Evolutionary conservation across 2,329 filamentous ascomycete species (phyloP), one percentile per base, ranked within the genome.

Genomic region (Hypoxylon rubiginosum): DNA sequence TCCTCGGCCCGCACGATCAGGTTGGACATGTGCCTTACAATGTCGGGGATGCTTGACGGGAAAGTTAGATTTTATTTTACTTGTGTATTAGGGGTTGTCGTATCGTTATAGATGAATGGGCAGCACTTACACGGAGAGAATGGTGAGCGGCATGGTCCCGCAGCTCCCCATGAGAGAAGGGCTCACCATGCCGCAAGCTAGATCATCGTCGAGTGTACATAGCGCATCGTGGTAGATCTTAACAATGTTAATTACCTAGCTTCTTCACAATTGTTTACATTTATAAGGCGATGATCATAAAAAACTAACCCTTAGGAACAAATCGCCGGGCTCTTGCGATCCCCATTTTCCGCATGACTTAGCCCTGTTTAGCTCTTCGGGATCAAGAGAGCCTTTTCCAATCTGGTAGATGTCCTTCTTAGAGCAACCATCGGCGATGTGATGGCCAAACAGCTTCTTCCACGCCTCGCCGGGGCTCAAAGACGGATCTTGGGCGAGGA

Each of bases 21-120:
- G 70, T 94, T 94, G 1, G 91, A 88, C 80, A 92, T 91, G 76
- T 94, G 91, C 0, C 91, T 84, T 65, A 87, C 88, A 28, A 94
- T 87, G 74, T 94, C 92, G 0, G 90, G 88, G 21, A 92, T 80
- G 0, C 83, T 74, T 83, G 43, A 7, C 2, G 10, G 1, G 17
- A 45, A 30, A 10, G 54, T 51, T 43, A 59, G 52, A 36, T 41
- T 19, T 48, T 7, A 15, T 9, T 52, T 7, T 41, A 15, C 2
- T 43, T 66, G 9, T 65, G 43, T 30, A 13, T 28, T 28, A 13
- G 13, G 15, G 6, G 34, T 4, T n/a, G 4, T n/a, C 21, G 4
- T 24, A 24, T 24, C 21, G 11, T 36, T 13, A 13, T 13, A 4
- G 11, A 13, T 13, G 30, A 9, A 8, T n/a, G n/a, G 13, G 5